Base-by-base conservation (phyloP, 2,329 filamentous ascomycete genomes). In the Aaosphaeria arxii region DNA sequence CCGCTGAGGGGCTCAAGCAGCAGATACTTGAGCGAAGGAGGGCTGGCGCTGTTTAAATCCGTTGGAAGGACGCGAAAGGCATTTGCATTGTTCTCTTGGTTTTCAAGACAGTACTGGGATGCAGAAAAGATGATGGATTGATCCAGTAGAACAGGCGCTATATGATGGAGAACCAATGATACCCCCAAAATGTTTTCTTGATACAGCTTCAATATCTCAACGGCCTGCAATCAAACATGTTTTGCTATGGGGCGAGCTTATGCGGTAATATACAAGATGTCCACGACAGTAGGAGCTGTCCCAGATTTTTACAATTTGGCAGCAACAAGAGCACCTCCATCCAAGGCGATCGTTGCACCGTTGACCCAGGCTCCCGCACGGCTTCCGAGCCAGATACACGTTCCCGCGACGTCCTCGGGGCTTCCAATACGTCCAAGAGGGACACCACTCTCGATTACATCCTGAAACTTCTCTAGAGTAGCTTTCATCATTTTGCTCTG, bases 401-500 rank as follows among this genome's bases (percentile, higher is more conserved):
- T 78, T 0, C 87, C 87, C 0, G 86, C 86, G 4, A 88, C 83
- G 66, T 91, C 87, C 63, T 84, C 72, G 1, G 84, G 80, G 13
- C 72, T 78, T 0, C 87, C 87, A 57, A 89, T 87, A 31, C 87
- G 73, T 0, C 81, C 79, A 55, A 89, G 62, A 7, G 87, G 87
- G 50, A 87, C 83, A 4, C 83, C 77, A 0, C 69, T 71, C 48
- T 76, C 75, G 55, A 87, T 84, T 5, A 66, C 66, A 4, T 81
- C 79, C 42, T 78, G 74, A 49, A 78, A 78, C 31, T 83, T 75
- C 47, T 81, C 72, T 57, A 86, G 77, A 70, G 86, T 88, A 1
- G 81, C 78, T 36, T 84, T 85, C 86, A 88, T 89, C 79, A 88
- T 87, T 61, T 84, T 86, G 13, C 84, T 85, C 54, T 84, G 76